phyloP scores from a whole-genome alignment of 1,284 basidiomycete genomes.

The Tylopilus sp. region DNA sequence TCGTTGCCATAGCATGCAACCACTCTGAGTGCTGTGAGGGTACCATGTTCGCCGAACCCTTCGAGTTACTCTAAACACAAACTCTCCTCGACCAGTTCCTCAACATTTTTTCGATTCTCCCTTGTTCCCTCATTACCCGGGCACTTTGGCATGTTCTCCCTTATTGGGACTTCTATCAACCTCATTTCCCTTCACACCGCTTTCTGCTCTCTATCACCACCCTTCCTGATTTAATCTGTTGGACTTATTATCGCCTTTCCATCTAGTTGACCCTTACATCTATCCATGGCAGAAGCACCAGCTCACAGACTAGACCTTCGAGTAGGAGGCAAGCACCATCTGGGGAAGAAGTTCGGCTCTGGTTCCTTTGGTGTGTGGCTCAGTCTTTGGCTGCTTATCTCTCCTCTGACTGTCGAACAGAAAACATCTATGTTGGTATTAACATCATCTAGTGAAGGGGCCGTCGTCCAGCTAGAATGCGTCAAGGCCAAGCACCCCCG shows the following conservation, averaged over 20 bases:
- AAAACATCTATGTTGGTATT: constrained; percentile 99
- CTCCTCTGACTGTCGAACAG: constrained; percentile 51
- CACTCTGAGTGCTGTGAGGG: constrained; percentile 38
- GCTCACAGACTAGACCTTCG: constrained; percentile 91
- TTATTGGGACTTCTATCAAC: constrained; percentile 22
- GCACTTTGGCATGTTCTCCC: constrained; percentile 7
- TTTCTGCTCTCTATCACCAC: constrained; percentile 28
- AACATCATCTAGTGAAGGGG: constrained; percentile 99
- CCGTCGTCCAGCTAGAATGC: constrained; percentile 99
- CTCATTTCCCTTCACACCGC: constrained; percentile 26
- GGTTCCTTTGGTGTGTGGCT: constrained; percentile 91
- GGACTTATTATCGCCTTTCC: constrained; percentile 20
- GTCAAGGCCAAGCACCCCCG: constrained; percentile 99
- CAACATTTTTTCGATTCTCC: constrained; percentile 7
- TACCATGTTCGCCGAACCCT: constrained; percentile 37
- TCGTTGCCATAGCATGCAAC: constrained; percentile 8
- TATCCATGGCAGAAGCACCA: constrained; percentile 73
- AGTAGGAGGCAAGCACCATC: constrained; percentile 94
- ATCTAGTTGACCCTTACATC: constrained; percentile 29
- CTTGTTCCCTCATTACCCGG: constrained; percentile 6
- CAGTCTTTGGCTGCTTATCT: background rate
- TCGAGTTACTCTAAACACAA: constrained; percentile 14
- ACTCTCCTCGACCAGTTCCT: constrained; percentile 11
- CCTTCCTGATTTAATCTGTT: background rate
- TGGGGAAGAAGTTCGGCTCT: constrained; percentile 99